These are phyloP conservation scores for Phialophora expanda DNA, from an alignment of 2,329 filamentous ascomycete genomes.

Conservation along the genomic window DNA sequence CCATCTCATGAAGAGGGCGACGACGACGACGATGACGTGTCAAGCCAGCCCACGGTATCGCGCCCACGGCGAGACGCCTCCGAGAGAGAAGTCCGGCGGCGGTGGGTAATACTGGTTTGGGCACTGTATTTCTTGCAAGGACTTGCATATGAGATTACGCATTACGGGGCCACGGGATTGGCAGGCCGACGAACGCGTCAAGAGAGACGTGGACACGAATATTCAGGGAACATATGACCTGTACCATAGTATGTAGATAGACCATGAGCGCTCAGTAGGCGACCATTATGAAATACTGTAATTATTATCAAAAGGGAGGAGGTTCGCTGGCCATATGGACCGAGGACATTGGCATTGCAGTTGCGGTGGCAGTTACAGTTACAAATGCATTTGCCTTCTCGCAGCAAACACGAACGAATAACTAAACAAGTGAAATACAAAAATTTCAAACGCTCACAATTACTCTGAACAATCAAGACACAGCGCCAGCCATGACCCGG, in stretches of 20 bases:
- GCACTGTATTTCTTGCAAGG: not conserved
- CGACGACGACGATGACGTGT: not conserved
- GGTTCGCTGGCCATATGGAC: no score
- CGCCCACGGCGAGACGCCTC: not conserved
- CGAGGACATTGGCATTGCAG: no score
- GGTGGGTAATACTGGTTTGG: not conserved
- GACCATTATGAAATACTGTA: not conserved
- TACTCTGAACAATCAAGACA: slow-evolving; percentile 27
- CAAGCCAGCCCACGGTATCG: not conserved
- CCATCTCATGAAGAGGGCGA: not conserved
- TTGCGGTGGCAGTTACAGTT: no score
- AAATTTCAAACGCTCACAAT: not conserved
- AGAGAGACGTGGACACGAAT: no score
- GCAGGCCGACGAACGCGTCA: not conserved
- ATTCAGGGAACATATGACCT: no score
- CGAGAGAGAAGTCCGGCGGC: not conserved
- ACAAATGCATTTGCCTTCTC: no score
- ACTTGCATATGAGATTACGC: not conserved
- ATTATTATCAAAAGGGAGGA: no score
- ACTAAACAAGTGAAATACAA: not conserved
- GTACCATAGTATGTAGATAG: no score
- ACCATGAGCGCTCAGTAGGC: not conserved
- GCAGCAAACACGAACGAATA: no score
- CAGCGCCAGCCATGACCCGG: slow-evolving; percentile 29
- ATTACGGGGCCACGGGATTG: not conserved